Evolutionary conservation across 768 basidiomycete genomes (phyloP), one percentile per base, ranked within the genome.

Genomic region (Asterophora parasitica): DNA sequence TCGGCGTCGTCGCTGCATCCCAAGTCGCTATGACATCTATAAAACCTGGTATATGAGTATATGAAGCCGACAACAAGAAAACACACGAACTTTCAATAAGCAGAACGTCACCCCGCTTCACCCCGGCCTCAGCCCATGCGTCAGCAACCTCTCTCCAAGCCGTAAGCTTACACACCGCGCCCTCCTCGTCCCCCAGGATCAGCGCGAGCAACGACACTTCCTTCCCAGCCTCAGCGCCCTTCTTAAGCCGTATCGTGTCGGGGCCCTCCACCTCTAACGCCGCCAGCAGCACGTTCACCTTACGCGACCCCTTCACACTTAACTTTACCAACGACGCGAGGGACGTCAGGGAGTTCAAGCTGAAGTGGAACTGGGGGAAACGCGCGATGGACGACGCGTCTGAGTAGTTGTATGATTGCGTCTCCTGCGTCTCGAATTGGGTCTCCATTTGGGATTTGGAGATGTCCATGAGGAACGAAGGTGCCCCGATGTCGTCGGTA

Each of bases 91-190:
- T 85, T 60, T 85, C 78, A 12, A 91, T 67, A 50, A 82, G 70
- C 7, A 88, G 67, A 12, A 91, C 68, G 59, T 91, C 89, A 1
- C 89, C 89, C 40, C 85, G 72, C 58, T 82, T 85, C 2, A 79
- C 63, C 8, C 70, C 68, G 31, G 63, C 49, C 1, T 72, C 74
- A 17, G 83, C 85, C 88, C 88, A 90, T 0, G 64, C 62, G 36
- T 89, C 83, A 9, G 89, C 89, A 4, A 77, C 67, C 38, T 89
- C 83, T 46, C 88, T 70, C 89, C 89, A 92, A 10, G 83, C 88
- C 4, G 84, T 85, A 13, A 91, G 61, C 64, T 83, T 88, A 57
- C 79, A 79, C 6, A 90, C 74, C 1, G 65, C 72, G 1, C 83
- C 83, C 23, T 77, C 77, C 44, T 88, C 85, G 56, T 90, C 86